phyloP scores from a whole-genome alignment of 345 rosid species.

The Salix arbutifolia region DNA sequence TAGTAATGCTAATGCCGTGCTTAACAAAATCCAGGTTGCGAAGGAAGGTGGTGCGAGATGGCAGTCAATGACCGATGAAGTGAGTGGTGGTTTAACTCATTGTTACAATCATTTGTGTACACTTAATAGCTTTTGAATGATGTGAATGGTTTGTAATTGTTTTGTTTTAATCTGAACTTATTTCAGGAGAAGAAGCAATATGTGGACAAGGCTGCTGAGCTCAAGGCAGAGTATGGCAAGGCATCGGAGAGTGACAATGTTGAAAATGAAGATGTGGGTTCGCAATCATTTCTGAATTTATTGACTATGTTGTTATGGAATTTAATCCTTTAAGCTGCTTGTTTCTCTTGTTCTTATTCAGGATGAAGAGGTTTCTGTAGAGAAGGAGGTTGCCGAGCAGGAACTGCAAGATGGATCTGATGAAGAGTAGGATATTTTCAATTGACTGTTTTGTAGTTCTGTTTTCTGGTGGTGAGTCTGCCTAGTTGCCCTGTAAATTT shows the following conservation, averaged over 20 bases:
- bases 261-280: constrained; percentile 26
- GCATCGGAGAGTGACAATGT: constrained; percentile 33
- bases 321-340: neutral
- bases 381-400: constrained; percentile 29
- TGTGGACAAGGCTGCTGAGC: constrained; percentile 63
- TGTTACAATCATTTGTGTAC: neutral
- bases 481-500: neutral
- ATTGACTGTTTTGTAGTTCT: neutral
- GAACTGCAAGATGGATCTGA: constrained; percentile 35
- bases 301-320: neutral
- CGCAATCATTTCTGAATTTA: neutral
- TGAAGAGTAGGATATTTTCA: constrained; percentile 17
- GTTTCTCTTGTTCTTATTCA: constrained; percentile 18
- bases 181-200: constrained; percentile 73
- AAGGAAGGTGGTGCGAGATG: constrained; percentile 81
- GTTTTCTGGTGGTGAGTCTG: neutral
- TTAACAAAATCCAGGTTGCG: constrained; percentile 44
- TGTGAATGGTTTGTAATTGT: neutral
- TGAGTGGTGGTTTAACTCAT: constrained; percentile 25
- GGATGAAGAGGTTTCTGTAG: constrained; percentile 37
- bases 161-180: neutral
- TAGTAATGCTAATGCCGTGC: neutral
- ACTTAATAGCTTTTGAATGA: no score
- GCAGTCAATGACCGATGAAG: constrained; percentile 76
- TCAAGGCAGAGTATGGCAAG: constrained; percentile 58